These are phyloP conservation scores for Fraxinus pennsylvanica DNA, from an alignment of 257 asterid genomes.

Conservation along the genomic window DNA sequence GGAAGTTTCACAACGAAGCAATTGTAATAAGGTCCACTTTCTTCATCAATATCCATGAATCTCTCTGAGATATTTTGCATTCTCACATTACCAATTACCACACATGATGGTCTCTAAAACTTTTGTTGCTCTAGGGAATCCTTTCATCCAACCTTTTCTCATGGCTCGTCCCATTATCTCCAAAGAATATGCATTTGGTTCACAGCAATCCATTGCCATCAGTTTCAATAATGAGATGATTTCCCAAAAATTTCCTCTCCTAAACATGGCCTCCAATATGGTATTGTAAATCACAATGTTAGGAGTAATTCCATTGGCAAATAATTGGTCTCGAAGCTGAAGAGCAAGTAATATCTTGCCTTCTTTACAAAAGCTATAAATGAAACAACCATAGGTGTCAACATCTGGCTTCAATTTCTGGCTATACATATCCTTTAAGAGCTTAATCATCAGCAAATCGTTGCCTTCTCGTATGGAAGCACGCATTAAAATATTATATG, in stretches of 20 bases:
- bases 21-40: constrained; percentile 11
- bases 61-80: constrained; percentile 8
- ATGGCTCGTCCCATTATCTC: constrained; percentile 35
- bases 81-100: constrained; percentile 24
- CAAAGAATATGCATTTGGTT: constrained; percentile 42
- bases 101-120: constrained; percentile 31
- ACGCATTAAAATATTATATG: constrained; percentile 55
- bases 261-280: constrained; percentile 49
- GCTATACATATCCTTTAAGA: constrained; percentile 43
- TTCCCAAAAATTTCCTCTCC: constrained; percentile 40
- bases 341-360: constrained; percentile 52
- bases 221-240: constrained; percentile 40
- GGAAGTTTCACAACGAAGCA: constrained; percentile 11
- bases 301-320: constrained; percentile 43
- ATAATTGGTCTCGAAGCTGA: constrained; percentile 40
- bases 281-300: constrained; percentile 44
- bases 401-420: constrained; percentile 44
- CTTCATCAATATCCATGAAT: constrained; percentile 18
- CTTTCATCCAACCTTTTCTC: constrained; percentile 40
- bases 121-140: constrained; percentile 37
- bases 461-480: constrained; percentile 48
- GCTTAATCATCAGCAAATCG: constrained; percentile 36
- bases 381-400: constrained; percentile 44
- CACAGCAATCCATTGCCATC: constrained; percentile 54
- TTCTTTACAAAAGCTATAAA: constrained; percentile 43